Conservation (phyloP, 129 eudicot genomes). For the Pittosporum tobira region DNA sequence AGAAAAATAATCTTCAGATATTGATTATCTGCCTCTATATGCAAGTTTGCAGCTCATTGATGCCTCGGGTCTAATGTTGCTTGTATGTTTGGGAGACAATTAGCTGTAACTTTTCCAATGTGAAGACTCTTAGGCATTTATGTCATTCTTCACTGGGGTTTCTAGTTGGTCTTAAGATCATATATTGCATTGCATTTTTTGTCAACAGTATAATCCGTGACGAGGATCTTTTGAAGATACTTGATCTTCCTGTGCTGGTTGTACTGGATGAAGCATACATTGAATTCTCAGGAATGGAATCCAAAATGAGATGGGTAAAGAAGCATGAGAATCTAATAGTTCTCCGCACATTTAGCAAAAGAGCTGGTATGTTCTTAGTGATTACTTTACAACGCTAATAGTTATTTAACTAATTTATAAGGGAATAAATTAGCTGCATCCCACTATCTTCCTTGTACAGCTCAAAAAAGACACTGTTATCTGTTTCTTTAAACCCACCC, state of each 20-base stretch:
- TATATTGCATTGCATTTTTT: background rate
- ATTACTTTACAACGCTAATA: background rate
- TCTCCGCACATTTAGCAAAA: constrained; percentile 89
- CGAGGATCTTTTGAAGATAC: constrained; percentile 67
- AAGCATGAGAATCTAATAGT: constrained; percentile 85
- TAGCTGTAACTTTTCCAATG: background rate
- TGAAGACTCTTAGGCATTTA: background rate
- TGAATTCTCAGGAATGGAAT: constrained; percentile 78
- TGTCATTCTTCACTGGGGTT: background rate
- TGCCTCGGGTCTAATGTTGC: background rate
- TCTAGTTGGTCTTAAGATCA: constrained; percentile 7
- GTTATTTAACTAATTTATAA: background rate
- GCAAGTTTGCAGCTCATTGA: background rate
- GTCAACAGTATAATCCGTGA: constrained; percentile 80
- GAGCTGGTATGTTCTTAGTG: constrained; percentile 62
- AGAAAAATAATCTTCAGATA: too few relatives aligned
- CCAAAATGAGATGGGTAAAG: constrained; percentile 94
- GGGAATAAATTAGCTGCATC: background rate
- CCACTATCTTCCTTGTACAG: background rate
- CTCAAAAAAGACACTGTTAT: background rate
- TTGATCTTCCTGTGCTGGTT: constrained; percentile 77
- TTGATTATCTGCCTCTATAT: background rate
- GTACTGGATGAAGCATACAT: constrained; percentile 97
- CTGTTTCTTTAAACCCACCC: too few relatives aligned
- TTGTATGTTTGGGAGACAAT: too few relatives aligned